Conservation (phyloP, 768 basidiomycete genomes). For the Lepiota brunneoincarnata region DNA sequence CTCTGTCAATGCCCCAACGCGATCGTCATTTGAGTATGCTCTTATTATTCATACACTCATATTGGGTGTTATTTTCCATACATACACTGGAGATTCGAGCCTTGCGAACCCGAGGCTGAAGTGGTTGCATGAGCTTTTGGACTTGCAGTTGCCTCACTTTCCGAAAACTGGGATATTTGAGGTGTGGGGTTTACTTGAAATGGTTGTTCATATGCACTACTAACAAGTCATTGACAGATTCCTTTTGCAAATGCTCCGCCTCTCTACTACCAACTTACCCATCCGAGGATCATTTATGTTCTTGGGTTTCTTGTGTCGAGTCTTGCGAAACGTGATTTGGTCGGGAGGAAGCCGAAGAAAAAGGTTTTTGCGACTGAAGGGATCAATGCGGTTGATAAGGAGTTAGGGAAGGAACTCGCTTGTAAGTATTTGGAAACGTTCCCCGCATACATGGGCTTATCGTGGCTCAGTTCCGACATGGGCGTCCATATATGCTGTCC, state of each 20-base stretch:
- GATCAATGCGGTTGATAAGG: constrained; percentile 45
- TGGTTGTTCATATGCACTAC: constrained; percentile 15
- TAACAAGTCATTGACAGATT: constrained; percentile 35
- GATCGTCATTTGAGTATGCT: constrained; percentile 22
- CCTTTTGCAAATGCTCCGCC: constrained; percentile 37
- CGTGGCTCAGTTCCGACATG: constrained; percentile 47
- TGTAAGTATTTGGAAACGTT: constrained; percentile 26
- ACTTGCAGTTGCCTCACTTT: constrained; percentile 33
- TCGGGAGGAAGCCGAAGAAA: constrained; percentile 72
- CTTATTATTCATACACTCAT: constrained; percentile 59
- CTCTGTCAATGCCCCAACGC: not conserved
- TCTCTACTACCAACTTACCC: constrained; percentile 52
- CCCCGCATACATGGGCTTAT: constrained; percentile 6
- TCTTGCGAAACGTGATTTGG: constrained; percentile 66
- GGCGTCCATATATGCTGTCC: constrained; percentile 49
- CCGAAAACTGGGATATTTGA: constrained; percentile 30
- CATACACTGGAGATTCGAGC: constrained; percentile 51
- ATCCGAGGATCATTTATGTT: constrained; percentile 61
- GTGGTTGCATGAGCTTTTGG: constrained; percentile 65
- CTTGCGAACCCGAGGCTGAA: constrained; percentile 50
- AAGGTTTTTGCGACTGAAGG: constrained; percentile 70
- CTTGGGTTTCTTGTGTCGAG: constrained; percentile 68
- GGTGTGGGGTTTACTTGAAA: constrained; percentile 17
- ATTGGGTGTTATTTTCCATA: constrained; percentile 58
- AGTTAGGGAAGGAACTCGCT: constrained; percentile 36